These are phyloP conservation scores for Pycnococcus provasolii DNA, from an alignment of 139 green algal genomes.

Conservation along the genomic window DNA sequence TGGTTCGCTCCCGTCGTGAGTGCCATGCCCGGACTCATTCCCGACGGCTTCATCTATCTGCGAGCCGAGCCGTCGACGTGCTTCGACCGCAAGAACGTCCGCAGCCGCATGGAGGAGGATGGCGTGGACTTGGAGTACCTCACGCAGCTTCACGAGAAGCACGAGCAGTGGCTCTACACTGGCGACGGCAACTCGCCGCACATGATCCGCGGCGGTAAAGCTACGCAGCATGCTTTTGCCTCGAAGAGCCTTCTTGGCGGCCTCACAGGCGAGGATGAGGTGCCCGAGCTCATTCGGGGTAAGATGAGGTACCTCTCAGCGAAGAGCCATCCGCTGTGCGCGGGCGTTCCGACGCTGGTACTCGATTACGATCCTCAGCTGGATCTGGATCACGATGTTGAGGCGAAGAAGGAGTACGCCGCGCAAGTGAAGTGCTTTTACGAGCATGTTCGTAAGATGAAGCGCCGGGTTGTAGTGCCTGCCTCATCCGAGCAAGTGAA, in stretches of 20 bases:
- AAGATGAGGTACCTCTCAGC: slow-evolving; percentile 16
- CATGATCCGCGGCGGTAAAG: slow-evolving; percentile 3
- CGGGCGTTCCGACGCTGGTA: slow-evolving; percentile 48
- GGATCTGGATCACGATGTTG: slow-evolving; percentile 48
- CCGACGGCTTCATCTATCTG: slow-evolving; percentile 94
- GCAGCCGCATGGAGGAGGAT: slow-evolving; percentile 30
- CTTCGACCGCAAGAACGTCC: slow-evolving; percentile 46
- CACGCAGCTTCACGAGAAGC: slow-evolving; percentile 67
- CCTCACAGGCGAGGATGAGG: slow-evolving; percentile 11
- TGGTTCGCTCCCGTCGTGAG: slow-evolving; percentile 46
- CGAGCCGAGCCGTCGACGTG: slow-evolving; percentile 59
- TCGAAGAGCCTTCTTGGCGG: not conserved
- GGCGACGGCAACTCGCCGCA: slow-evolving; percentile 1
- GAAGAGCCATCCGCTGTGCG: slow-evolving; percentile 20
- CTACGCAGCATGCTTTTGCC: not conserved
- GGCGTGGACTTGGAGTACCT: slow-evolving; percentile 63
- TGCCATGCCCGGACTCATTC: slow-evolving; percentile 51
- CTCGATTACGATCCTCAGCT: slow-evolving; percentile 59
- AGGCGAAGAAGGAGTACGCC: slow-evolving; percentile 37
- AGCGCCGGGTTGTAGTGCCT: not conserved
- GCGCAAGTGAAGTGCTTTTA: slow-evolving; percentile 35
- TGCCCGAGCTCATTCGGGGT: slow-evolving; percentile 23
- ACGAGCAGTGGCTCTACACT: slow-evolving; percentile 81
- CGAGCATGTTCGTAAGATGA: slow-evolving; percentile 30
- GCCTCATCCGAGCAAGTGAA: too few species aligned